These are phyloP conservation scores for Xerocomus spinulosus DNA, from an alignment of 768 basidiomycete genomes.

Conservation along the genomic window DNA sequence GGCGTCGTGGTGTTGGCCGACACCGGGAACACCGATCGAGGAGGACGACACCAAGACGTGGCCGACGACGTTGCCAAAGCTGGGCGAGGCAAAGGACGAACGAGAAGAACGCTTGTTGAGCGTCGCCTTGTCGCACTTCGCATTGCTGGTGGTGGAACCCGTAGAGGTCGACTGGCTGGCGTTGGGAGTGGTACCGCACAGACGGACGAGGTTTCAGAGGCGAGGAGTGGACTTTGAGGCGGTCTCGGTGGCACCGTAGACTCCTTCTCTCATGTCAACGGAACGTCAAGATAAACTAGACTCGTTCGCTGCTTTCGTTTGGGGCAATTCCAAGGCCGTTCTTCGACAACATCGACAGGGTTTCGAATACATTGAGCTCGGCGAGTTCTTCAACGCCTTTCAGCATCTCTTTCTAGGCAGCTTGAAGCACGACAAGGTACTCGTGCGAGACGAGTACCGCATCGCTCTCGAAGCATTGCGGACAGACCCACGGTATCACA, in stretches of 20 bases:
- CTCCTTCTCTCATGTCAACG: too few relatives aligned
- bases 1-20: conserved; percentile 68
- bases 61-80: conserved; percentile 52
- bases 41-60: conserved; percentile 58
- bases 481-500: not conserved
- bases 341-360: too few relatives aligned
- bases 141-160: conserved; percentile 69
- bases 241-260: conserved; percentile 60
- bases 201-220: conserved; percentile 51
- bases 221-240: conserved; percentile 50
- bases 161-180: conserved; percentile 65
- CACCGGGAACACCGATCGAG: conserved; percentile 55
- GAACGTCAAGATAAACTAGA: too few relatives aligned
- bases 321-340: too few relatives aligned
- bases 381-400: not conserved
- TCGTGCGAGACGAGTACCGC: not conserved
- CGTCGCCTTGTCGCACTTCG: conserved; percentile 60
- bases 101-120: conserved; percentile 46
- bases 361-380: not conserved
- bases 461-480: not conserved
- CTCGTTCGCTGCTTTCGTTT: too few relatives aligned
- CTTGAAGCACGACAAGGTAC: not conserved
- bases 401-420: not conserved
- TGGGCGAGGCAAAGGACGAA: conserved; percentile 41
- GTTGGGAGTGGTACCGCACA: conserved; percentile 52